Evolutionary conservation across 225 moss, liverwort and hornwort species (phyloP), one percentile per base, ranked within the genome.

Genomic region (Marchantia polymorpha): DNA sequence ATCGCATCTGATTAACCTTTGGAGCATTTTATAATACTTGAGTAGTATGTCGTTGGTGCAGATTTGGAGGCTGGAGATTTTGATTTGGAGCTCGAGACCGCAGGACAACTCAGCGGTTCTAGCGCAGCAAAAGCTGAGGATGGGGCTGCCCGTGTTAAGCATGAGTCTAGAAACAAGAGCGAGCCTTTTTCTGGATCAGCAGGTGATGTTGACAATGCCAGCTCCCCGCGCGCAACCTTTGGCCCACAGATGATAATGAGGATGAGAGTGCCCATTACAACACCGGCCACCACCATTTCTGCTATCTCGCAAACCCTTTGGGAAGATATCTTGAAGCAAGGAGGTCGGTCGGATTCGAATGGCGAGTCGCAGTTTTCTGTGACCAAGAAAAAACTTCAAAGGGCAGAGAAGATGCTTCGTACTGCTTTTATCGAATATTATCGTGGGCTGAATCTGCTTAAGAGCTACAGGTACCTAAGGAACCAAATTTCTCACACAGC

Each of bases 371-470:
- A 82, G 54, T 77, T 74, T 64, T 79, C 87, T 76, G 55, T 88
- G 86, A 88, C 82, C 39, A 93, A 89, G 71, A 96, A 90, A 80
- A 93, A 96, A 78, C 78, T 96, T 64, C 85, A 81, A 26, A 77
- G 84, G 54, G 90, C 93, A 49, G 89, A 92, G 64, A 93, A 92
- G 84, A 96, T 96, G 95, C 89, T 96, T 19, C 79, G 84, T 10
- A 86, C 85, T 61, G 95, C 95, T 22, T 89, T 92, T 72, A 46
- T 91, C 64, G 95, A 96, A 82, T 93, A 90, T 73, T 96, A 96
- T 77, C 90, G 95, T 71, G 95, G 92, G 10, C 86, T 96, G 25
- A 83, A 80, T 78, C 84, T 96, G 71, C 86, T 93, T 64, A 92
- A 89, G 80, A 91, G 94, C 90, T 96, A 85, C 86, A 89, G 90